phyloP scores from a whole-genome alignment of 2,329 filamentous ascomycete genomes.

The Diaporthe batatas region DNA sequence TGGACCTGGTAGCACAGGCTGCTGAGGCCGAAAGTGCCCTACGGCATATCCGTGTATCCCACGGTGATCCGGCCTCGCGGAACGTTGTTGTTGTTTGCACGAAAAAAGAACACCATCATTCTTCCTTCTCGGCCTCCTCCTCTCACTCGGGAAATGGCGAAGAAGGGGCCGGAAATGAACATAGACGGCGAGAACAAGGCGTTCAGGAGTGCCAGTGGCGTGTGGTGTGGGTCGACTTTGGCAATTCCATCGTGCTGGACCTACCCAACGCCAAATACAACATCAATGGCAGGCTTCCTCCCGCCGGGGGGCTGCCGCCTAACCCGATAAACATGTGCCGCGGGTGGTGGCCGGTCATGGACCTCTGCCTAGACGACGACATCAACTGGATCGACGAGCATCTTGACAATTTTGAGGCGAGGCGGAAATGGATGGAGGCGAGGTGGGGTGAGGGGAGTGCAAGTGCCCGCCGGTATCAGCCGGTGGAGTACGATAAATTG shows the following conservation, averaged over 20 bases:
- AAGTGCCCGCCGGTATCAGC: no score
- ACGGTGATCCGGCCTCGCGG: not conserved
- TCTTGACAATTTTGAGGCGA: no score
- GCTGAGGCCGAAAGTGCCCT: constrained; percentile 16
- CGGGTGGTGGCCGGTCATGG: not conserved
- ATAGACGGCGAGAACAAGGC: not conserved
- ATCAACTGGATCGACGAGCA: no score
- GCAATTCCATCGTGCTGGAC: not conserved
- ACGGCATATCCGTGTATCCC: constrained; percentile 13
- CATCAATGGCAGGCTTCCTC: not conserved
- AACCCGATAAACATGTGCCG: not conserved
- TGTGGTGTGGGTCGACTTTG: not conserved
- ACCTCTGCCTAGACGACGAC: not conserved
- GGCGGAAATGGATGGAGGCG: no score
- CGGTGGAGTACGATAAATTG: not conserved
- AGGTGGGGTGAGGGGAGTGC: no score
- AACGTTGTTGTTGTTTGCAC: constrained; percentile 4
- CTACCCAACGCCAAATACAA: not conserved
- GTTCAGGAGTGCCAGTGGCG: not conserved
- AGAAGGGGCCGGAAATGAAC: not conserved
- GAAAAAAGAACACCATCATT: no score
- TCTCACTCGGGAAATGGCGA: not conserved
- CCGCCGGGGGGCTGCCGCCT: no score
- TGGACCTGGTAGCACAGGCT: not conserved
- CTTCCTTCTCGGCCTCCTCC: no score